Percentiles rank a stretch among this genome's conserved stretches.
Conservation (phyloP, 2,329 filamentous ascomycete species). For the Canariomyces notabilis region DNA sequence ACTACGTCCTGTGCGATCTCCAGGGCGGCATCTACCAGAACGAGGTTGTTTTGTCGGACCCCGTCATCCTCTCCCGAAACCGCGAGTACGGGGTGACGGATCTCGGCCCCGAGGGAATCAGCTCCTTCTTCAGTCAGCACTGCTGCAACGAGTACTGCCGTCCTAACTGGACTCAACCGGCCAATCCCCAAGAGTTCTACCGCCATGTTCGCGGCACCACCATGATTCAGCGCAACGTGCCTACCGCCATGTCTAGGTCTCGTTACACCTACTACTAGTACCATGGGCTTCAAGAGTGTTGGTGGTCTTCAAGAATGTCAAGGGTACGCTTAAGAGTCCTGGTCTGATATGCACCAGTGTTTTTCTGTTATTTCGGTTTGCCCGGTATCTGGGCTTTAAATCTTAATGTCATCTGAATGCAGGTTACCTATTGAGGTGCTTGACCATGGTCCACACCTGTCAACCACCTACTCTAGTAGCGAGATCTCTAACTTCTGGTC, state of each 20-base stretch:
- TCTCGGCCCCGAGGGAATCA: constrained; percentile 35
- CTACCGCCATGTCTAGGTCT: constrained; percentile 6
- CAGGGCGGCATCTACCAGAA: constrained; percentile 37
- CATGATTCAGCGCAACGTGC: constrained; percentile 9
- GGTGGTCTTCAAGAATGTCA: too few species aligned
- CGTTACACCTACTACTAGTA: not conserved
- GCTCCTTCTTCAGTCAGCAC: constrained; percentile 36
- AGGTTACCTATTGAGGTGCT: too few species aligned
- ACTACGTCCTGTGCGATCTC: constrained; percentile 38
- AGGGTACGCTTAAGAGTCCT: too few species aligned
- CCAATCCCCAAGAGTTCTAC: constrained; percentile 3
- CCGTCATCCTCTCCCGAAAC: constrained; percentile 36
- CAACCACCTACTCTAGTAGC: too few species aligned
- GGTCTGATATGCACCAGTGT: too few species aligned
- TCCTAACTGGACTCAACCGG: constrained; percentile 23
- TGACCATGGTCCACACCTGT: too few species aligned
- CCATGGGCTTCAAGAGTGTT: too few species aligned
- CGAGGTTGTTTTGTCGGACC: constrained; percentile 36
- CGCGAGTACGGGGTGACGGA: constrained; percentile 37
- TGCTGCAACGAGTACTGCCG: constrained; percentile 27
- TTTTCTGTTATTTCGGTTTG: too few species aligned
- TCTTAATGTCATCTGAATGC: too few species aligned
- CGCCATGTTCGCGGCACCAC: constrained; percentile 6
- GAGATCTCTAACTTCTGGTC: too few species aligned
- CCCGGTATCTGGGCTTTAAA: too few species aligned